Base-by-base conservation (phyloP, 805 yeast species). In the Candida stauntonica region DNA sequence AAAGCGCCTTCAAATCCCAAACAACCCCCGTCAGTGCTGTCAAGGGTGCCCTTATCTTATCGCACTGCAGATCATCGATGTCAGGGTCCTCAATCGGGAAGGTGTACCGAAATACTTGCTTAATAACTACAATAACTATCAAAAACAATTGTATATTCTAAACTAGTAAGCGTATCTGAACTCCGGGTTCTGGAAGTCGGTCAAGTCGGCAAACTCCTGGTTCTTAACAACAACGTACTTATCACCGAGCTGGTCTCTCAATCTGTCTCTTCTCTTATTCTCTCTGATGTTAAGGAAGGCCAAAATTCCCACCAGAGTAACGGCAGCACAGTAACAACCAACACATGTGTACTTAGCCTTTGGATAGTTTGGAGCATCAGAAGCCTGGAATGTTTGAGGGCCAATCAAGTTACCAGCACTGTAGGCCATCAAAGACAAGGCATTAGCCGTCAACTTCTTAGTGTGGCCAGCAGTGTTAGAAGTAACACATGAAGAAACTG, bases 371-470 rank as follows among this genome's bases (percentile, higher is more conserved):
- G 88, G 88, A 17, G 77, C 79, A 41, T 80, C 75, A 7, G 57
- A 46, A 0, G 72, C 60, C 41, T 65, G 67, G 63, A 83, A 84
- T 15, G 83, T 68, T 58, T 81, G 87, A 5, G 91, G 87, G 2
- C 88, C 91, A 39, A 80, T 71, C 26, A 82, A 63, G 39, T 40
- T 40, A 40, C 44, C 44, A 8, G 44, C 39, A 17, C 24, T 14
- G 39, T 32, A 40, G 54, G 35, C 40, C 36, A 41, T 37, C 30
- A 41, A 28, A 13, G 41, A 36, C 15, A 41, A 14, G 20, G 45
- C 41, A 28, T 41, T 41, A 18, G 41, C 41, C 9, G 39, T 31
- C 16, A 41, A 23, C 34, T 41, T 41, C 39, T 41, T 41, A 15
- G 45, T 37, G 38, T 36, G 41, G 12, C 45, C 45, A 18, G 45